Conservation (phyloP, 169 alveolate species). For the Babesia bigemina region DNA sequence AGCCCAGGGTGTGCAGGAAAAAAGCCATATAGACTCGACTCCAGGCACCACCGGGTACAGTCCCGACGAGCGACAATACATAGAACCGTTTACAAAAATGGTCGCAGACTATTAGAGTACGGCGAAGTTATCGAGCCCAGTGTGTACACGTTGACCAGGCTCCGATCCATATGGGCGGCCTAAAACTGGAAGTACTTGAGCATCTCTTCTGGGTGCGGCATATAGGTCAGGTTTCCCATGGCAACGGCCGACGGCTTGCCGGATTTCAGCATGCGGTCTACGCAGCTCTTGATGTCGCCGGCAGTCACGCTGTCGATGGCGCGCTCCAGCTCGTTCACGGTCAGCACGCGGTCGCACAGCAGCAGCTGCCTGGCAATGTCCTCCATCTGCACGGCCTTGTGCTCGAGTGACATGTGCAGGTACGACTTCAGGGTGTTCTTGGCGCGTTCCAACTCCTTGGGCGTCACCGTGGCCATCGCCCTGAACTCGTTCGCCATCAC, state of each 20-base stretch:
- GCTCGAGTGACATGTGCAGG: slow-evolving; percentile 80
- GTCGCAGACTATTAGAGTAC: too few species aligned
- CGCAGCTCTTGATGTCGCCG: slow-evolving; percentile 71
- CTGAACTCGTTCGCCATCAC: slow-evolving; percentile 77
- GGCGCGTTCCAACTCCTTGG: slow-evolving; percentile 82
- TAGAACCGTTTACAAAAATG: too few species aligned
- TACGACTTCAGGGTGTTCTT: slow-evolving; percentile 80
- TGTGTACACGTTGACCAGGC: too few species aligned
- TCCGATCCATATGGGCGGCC: neutral
- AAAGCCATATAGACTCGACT: too few species aligned
- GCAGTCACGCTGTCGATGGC: slow-evolving; percentile 78
- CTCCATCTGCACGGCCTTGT: slow-evolving; percentile 80
- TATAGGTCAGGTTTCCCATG: slow-evolving; percentile 75
- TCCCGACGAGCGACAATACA: too few species aligned
- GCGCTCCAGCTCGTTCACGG: slow-evolving; percentile 73
- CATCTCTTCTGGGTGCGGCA: slow-evolving; percentile 82
- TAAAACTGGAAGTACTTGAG: slow-evolving; percentile 24
- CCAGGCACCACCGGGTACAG: too few species aligned
- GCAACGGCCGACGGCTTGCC: slow-evolving; percentile 80
- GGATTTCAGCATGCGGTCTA: slow-evolving; percentile 62
- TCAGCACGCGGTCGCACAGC: slow-evolving; percentile 74
- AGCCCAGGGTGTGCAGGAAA: too few species aligned
- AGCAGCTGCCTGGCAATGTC: slow-evolving; percentile 85
- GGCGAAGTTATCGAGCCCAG: too few species aligned
- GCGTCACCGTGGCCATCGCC: slow-evolving; percentile 71